phyloP scores from a whole-genome alignment of 2,329 filamentous ascomycete genomes.

The Drechslerella dactyloides region DNA sequence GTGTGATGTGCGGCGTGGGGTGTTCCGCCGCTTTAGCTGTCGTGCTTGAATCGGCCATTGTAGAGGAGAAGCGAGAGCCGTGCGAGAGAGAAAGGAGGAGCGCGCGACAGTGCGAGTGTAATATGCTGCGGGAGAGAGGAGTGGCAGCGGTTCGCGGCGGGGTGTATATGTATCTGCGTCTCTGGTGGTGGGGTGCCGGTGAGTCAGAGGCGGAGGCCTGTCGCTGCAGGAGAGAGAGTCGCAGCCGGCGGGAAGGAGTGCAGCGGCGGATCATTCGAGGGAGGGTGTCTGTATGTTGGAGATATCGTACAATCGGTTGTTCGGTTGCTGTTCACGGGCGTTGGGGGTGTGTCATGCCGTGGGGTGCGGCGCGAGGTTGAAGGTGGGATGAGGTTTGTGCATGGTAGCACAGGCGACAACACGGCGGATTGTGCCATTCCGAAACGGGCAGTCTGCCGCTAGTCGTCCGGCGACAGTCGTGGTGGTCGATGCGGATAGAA shows the following conservation, averaged over 20 bases:
- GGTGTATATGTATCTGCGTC: constrained; percentile 18
- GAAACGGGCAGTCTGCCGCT: too few species aligned
- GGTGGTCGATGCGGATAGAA: too few species aligned
- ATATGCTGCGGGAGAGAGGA: constrained; percentile 33
- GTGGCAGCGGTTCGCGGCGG: constrained; percentile 1
- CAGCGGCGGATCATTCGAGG: constrained; percentile 25
- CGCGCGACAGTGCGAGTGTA: constrained; percentile 12
- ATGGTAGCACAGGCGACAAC: too few species aligned
- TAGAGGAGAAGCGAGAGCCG: neutral
- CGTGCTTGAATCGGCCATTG: constrained; percentile 4
- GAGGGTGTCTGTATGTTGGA: neutral
- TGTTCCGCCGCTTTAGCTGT: constrained; percentile 2
- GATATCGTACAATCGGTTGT: neutral
- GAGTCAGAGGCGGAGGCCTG: constrained; percentile 28
- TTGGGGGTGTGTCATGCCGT: too few species aligned
- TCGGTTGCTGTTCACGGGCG: too few species aligned
- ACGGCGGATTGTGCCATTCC: too few species aligned
- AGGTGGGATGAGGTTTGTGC: too few species aligned
- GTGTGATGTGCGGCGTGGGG: constrained; percentile 61
- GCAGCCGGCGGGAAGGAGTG: constrained; percentile 29
- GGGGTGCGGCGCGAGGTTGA: too few species aligned
- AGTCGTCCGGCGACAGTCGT: too few species aligned
- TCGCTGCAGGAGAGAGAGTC: constrained; percentile 26
- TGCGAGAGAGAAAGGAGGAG: constrained; percentile 10
- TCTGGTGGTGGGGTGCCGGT: constrained; percentile 10